These are phyloP conservation scores for Wickerhamomyces bisporus DNA, from an alignment of 805 yeast species.

Conservation along the genomic window DNA sequence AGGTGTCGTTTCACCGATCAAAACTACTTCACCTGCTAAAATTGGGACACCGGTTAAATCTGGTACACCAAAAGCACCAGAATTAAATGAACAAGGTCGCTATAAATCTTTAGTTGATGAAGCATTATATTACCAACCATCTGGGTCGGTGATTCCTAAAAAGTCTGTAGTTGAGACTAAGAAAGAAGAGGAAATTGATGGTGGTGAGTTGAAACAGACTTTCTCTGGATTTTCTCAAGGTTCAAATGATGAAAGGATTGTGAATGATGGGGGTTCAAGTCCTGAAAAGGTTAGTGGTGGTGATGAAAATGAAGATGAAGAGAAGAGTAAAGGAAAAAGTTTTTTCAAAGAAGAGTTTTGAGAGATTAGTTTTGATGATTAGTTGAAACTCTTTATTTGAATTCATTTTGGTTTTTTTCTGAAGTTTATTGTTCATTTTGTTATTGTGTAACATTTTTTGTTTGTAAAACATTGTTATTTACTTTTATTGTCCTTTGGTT, in stretches of 20 bases:
- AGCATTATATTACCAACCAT: constrained; percentile 9
- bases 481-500: no score
- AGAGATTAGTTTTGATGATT: neutral
- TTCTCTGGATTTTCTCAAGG: constrained; percentile 45
- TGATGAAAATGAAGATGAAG: constrained; percentile 3
- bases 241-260: constrained; percentile 27
- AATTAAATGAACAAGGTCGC: constrained; percentile 4
- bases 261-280: constrained; percentile 7
- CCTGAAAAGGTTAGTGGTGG: no score
- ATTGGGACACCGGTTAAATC: constrained; percentile 1
- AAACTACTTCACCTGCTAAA: constrained; percentile 2
- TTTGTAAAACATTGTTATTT: no score
- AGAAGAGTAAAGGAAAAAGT: constrained; percentile 19
- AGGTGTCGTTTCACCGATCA: neutral
- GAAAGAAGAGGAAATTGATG: constrained; percentile 9
- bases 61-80: neutral
- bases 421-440: neutral
- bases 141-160: neutral
- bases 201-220: constrained; percentile 27
- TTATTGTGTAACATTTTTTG: no score
- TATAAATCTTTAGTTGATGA: constrained; percentile 19
- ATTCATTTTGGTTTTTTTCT: neutral
- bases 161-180: constrained; percentile 3
- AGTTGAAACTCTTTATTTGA: no score
- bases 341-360: constrained; percentile 25